phyloP scores from a whole-genome alignment of 352 stramenopile genomes.

The Saprolegnia parasitica region DNA sequence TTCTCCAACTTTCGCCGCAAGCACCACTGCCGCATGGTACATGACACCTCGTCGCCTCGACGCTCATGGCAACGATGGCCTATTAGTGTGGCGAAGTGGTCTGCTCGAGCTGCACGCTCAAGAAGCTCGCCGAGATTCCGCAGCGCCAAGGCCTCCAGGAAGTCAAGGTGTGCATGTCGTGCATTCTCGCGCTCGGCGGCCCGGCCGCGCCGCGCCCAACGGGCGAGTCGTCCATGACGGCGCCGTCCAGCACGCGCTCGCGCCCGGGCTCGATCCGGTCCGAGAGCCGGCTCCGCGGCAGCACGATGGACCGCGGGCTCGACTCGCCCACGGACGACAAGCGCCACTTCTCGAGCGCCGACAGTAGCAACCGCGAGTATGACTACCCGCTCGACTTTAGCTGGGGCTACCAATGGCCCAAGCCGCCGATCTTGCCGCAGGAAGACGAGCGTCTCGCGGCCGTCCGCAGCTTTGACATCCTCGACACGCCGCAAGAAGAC shows the following conservation, averaged over 20 bases:
- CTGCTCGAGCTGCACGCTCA: conserved; percentile 81
- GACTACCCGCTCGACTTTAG: conserved; percentile 86
- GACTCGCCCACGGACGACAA: conserved; percentile 15
- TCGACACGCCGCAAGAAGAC: conserved; percentile 81
- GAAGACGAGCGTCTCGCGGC: conserved; percentile 71
- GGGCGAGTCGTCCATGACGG: conserved; percentile 33
- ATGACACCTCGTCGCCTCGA: not conserved
- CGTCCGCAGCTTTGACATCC: conserved; percentile 78
- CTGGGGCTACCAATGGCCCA: conserved; percentile 85
- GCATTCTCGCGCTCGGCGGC: conserved; percentile 81
- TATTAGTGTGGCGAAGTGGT: conserved; percentile 82
- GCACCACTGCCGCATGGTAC: conserved; percentile 83
- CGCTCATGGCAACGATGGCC: not conserved
- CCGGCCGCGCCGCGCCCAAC: conserved; percentile 62
- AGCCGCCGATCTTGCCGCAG: conserved; percentile 64
- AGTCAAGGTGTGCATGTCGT: conserved; percentile 86
- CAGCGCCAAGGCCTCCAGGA: conserved; percentile 74
- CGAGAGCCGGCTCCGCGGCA: not conserved
- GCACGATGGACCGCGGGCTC: conserved; percentile 4
- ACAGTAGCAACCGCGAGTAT: conserved; percentile 43
- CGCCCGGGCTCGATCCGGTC: not conserved
- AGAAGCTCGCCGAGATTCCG: conserved; percentile 80
- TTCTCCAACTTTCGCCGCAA: conserved; percentile 86
- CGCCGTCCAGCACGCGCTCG: conserved; percentile 43
- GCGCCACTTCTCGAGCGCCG: conserved; percentile 1